Base-by-base conservation (phyloP, 2,329 filamentous ascomycete species). In the Colletotrichum noveboracense region DNA sequence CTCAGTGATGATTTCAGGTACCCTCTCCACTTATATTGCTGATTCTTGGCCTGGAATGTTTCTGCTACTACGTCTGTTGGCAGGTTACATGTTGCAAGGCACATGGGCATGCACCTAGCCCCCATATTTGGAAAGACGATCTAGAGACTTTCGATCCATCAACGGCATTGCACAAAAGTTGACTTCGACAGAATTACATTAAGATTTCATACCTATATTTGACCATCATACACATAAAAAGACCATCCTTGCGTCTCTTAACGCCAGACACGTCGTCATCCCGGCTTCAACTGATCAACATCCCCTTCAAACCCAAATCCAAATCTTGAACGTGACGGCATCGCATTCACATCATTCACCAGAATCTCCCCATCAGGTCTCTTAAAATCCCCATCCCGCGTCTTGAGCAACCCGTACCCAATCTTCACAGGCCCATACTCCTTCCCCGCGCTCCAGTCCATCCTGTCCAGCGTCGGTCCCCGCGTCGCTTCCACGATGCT, bases 401-500 rank as follows among this genome's bases (percentile, higher is more conserved):
- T 64, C 24, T 24, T 43, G 32, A 28, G 34, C 14, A 64, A 24
- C 3, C 61, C 61, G 2, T 43, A 64, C 13, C 61, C 61, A 26
- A 64, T 43, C 34, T 64, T 64, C 21, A 38, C 21, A 43, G 61
- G 34, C 9, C 61, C 61, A n/a, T 64, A 64, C 4, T 28, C 61
- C 34, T 64, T 64, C 24, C 34, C 60, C 0, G n/a, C 18, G 10
- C 32, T 7, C 76, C 79, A 80, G 7, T 78, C 77, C 12, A 84
- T 70, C 75, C 79, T 81, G 64, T 85, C 83, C 14, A 85, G 77
- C 7, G 80, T 81, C 7, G 78, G 79, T 1, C 83, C 84, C 21
- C 84, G 80, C 12, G 83, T 85, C 2, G 84, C 83, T 14, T 82
- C 83, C 21, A 85, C 79, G 43, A 85, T 84, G 76, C 81, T 83